These are phyloP conservation scores for Fusarium vanettenii DNA, from an alignment of 2,329 filamentous ascomycete species.

Conservation along the genomic window DNA sequence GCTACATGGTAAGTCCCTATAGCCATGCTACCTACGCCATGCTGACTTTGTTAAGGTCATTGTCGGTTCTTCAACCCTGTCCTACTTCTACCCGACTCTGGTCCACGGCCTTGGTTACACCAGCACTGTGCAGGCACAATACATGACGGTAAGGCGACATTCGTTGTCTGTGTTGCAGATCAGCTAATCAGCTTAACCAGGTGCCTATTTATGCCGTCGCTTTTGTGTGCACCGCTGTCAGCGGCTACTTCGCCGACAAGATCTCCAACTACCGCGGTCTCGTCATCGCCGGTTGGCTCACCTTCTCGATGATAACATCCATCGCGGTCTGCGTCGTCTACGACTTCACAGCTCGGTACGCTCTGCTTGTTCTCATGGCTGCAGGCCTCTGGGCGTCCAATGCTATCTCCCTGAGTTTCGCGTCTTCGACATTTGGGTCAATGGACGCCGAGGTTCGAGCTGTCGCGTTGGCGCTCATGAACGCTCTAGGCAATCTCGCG, in stretches of 20 bases:
- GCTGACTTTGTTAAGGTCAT: slow-evolving; percentile 35
- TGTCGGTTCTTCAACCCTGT: slow-evolving; percentile 46
- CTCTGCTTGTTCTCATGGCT: slow-evolving; percentile 65
- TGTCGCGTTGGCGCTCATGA: slow-evolving; percentile 62
- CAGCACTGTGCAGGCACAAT: slow-evolving; percentile 43
- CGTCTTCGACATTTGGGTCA: slow-evolving; percentile 61
- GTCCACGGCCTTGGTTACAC: slow-evolving; percentile 47
- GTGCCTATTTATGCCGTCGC: slow-evolving; percentile 65
- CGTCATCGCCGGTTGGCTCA: neutral
- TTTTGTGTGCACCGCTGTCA: slow-evolving; percentile 61
- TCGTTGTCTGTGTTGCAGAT: neutral
- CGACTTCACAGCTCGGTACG: slow-evolving; percentile 63
- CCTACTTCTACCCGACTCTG: slow-evolving; percentile 50
- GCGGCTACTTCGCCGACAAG: slow-evolving; percentile 53
- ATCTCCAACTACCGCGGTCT: neutral
- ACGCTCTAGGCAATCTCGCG: slow-evolving; percentile 65
- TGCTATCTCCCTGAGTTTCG: slow-evolving; percentile 62
- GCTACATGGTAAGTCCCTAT: slow-evolving; percentile 32
- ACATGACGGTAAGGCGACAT: slow-evolving; percentile 35
- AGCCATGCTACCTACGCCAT: no score
- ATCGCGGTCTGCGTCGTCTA: slow-evolving; percentile 61
- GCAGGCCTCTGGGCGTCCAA: slow-evolving; percentile 66
- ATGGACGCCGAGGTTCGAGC: slow-evolving; percentile 61
- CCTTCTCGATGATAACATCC: slow-evolving; percentile 24
- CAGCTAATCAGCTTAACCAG: neutral